Base-by-base conservation (phyloP, 129 eudicot genomes). In the Artemisia annua region DNA sequence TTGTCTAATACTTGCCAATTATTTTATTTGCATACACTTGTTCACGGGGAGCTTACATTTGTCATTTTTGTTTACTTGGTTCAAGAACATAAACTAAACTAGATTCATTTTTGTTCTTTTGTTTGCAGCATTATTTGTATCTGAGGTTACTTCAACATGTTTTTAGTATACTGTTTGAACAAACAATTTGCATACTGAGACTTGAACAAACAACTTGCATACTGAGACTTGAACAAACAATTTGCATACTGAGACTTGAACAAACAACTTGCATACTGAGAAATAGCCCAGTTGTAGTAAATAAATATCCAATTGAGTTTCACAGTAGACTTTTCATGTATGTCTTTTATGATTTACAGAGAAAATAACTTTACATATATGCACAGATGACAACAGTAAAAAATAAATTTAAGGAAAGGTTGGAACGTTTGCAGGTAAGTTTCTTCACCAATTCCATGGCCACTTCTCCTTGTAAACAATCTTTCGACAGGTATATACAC, bases 381-480 rank as follows among this genome's bases (percentile, higher is more conserved):
- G 49, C 64, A 39, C 53, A 50, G 19, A 69, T 10, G 17, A 60
- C 6, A 63, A 15, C 1, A 4, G 50, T 35, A n/a, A 51, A 51
- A 70, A 39, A 64, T 52, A 67, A 71, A 78, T 78, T 19, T 3
- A 63, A 65, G 67, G 66, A 54, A 53, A 46, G 50, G 17, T 63
- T 63, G 67, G 43, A 63, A 16, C 16, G 11, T 62, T 17, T 78
- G 30, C 66, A 77, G 69, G 77, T 53, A 77, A 77, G 30, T 63
- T 51, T 64, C 72, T 54, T 54, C 66, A 52, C 60, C 26, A 8
- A 46, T 44, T 78, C 72, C 50, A 32, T 24, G 43, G 24, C 26
- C 66, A 20, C 54, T 53, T 74, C 8, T 35, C 82, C 66, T 63
- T 63, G n/a, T 26, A 68, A 54, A 18, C 60, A 78, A 71, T 71